Evolutionary conservation across 2,329 filamentous ascomycete species (phyloP).

Genomic region (Fusarium sp.): DNA sequence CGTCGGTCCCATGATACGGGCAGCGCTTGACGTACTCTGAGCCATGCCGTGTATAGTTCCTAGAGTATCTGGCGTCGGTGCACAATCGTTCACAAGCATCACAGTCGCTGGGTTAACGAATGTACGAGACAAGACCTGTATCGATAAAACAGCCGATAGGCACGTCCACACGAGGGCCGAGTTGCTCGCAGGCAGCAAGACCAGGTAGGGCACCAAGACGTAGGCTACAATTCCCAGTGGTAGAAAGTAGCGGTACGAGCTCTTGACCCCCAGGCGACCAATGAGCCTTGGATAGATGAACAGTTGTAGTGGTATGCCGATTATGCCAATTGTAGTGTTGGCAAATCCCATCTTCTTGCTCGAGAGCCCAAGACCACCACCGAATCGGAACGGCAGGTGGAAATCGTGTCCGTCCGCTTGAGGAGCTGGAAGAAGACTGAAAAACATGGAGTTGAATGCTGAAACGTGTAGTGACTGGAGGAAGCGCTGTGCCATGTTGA

Average conservation of each 20-base stretch:
- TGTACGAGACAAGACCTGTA: slow-evolving; percentile 38
- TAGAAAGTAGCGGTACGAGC: not conserved
- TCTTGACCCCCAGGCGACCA: not conserved
- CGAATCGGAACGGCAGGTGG: not conserved
- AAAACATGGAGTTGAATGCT: not conserved
- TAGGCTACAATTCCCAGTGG: not conserved
- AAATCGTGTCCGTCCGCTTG: not conserved
- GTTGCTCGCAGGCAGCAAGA: not conserved
- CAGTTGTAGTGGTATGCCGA: not conserved
- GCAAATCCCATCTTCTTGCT: not conserved
- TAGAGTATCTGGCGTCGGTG: slow-evolving; percentile 35
- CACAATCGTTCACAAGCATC: slow-evolving; percentile 43
- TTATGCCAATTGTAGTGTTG: not conserved
- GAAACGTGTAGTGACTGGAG: not conserved
- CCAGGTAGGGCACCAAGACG: not conserved
- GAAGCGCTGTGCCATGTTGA: not conserved
- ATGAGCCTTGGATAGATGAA: not conserved
- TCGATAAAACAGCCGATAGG: slow-evolving; percentile 21
- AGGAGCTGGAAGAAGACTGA: not conserved
- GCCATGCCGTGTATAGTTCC: slow-evolving; percentile 44
- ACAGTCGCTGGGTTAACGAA: slow-evolving; percentile 43
- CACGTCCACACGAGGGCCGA: not conserved
- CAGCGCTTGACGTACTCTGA: slow-evolving; percentile 39
- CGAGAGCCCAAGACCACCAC: not conserved
- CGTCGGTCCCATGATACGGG: slow-evolving; percentile 40